Base-by-base conservation (phyloP, 164 flowering plant genomes). In the Berberis thunbergii region DNA sequence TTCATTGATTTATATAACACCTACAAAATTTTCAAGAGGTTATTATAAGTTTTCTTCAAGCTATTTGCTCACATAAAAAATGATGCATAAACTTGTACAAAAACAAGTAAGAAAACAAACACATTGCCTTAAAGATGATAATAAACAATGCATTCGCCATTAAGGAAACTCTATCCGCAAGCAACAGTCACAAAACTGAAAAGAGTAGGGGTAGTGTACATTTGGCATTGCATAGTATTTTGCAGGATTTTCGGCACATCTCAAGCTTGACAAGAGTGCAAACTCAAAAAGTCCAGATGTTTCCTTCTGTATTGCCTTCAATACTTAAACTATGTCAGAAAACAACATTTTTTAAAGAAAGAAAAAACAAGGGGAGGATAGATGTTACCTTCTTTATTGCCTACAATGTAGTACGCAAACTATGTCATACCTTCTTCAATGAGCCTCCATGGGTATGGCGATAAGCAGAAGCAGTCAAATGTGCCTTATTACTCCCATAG, bases 281-380 rank as follows among this genome's bases (percentile, higher is more conserved):
- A 60, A 67, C 72, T 74, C 78, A 65, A 89, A 82, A 13, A 58
- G 3, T 58, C 90, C 94, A 4, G 92, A 87, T 41, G 91, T 86
- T 77, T 89, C 98, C 2, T 66, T 74, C 72, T 82, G 84, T n/a
- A 91, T 66, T 4, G 81, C 96, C 97, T 89, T 77, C 66, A 72
- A 66, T 11, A 54, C 2, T 2, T 43, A 3, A 1, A 26, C 26
- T 26, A 26, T 26, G 26, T 26, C 26, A 26, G 26, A 26, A 26
- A 26, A 26, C 26, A 26, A 26, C 26, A 26, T 26, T 26, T 26
- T 26, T 26, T 26, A 26, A 26, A 26, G 26, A 26, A 26, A 26
- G 26, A 26, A 26, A 26, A 26, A 26, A 26, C 26, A 26, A 26
- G 26, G 26, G 26, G 26, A 26, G 26, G 26, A 26, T 26, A 26